Evolutionary conservation across 164 flowering plant species (phyloP).

Genomic region (Pachysandra terminalis): DNA sequence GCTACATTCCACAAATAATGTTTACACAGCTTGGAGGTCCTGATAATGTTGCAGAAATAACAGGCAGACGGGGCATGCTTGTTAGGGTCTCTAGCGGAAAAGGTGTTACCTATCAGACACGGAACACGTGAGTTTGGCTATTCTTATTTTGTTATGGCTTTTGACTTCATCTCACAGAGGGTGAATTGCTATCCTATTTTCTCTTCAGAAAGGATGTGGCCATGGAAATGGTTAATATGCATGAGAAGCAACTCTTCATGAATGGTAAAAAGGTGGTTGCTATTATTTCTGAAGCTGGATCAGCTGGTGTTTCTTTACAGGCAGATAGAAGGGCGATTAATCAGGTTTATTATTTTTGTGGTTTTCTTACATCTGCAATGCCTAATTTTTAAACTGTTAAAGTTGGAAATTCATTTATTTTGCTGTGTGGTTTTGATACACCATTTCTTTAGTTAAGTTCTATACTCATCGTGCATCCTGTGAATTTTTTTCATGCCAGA

Average conservation of each 20-base stretch:
- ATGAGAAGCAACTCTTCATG: slow-evolving; percentile 95
- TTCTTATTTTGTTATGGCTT: neutral
- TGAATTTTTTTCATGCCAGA: slow-evolving; percentile 40
- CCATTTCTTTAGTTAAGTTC: slow-evolving; percentile 1
- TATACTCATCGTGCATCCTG: slow-evolving; percentile 4
- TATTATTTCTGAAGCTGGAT: slow-evolving; percentile 97
- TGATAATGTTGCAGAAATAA: slow-evolving; percentile 93
- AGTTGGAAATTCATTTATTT: neutral
- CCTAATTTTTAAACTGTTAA: neutral
- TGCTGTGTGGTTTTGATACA: neutral
- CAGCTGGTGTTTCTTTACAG: slow-evolving; percentile 98
- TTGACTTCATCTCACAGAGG: neutral
- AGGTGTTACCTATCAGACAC: slow-evolving; percentile 93
- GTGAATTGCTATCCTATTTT: slow-evolving; percentile 6
- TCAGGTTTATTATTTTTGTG: slow-evolving; percentile 49
- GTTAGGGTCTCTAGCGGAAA: slow-evolving; percentile 87
- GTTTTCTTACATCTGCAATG: neutral
- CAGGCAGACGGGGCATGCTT: slow-evolving; percentile 96
- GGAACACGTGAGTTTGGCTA: slow-evolving; percentile 77
- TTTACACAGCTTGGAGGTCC: slow-evolving; percentile 93
- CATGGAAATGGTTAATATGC: slow-evolving; percentile 99
- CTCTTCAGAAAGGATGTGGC: slow-evolving; percentile 77
- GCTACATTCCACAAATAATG: neutral
- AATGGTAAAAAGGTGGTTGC: slow-evolving; percentile 91
- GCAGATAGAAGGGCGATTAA: slow-evolving; percentile 91